A percentile compares a stretch with the other conserved stretches of the same genome.
These are phyloP conservation scores for Lipomyces starkeyi DNA, from an alignment of 805 yeast genomes.

Conservation along the genomic window DNA sequence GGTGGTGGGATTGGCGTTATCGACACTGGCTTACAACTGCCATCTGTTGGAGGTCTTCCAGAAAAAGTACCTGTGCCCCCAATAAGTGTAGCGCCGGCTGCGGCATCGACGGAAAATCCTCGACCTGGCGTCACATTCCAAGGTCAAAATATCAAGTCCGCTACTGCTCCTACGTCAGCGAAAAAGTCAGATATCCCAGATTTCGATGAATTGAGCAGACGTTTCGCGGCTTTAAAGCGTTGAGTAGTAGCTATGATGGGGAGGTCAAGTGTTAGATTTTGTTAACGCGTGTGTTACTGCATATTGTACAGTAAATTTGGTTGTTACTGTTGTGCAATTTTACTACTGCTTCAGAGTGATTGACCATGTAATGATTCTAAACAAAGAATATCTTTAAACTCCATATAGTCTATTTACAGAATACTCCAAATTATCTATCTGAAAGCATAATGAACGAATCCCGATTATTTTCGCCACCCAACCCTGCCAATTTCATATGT, in stretches of 20 bases:
- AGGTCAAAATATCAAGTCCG: slow-evolving; percentile 27
- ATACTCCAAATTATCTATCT: background rate
- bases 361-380: background rate
- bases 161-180: slow-evolving; percentile 16
- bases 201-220: slow-evolving; percentile 66
- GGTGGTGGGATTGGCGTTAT: slow-evolving; percentile 39
- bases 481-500: background rate
- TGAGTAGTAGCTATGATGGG: background rate
- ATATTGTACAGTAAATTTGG: slow-evolving; percentile 4
- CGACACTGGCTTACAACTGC: slow-evolving; percentile 42
- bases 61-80: slow-evolving; percentile 40
- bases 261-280: background rate
- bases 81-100: slow-evolving; percentile 44
- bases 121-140: slow-evolving; percentile 43
- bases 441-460: background rate
- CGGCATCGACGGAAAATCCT: slow-evolving; percentile 46
- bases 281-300: background rate
- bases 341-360: too few relatives aligned
- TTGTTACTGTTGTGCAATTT: background rate
- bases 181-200: slow-evolving; percentile 46
- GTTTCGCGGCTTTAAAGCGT: slow-evolving; percentile 74
- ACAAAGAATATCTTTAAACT: background rate
- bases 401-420: slow-evolving; percentile 6
- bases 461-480: background rate
- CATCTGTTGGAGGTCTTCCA: slow-evolving; percentile 36